These are phyloP conservation scores for Phytophthora meadii DNA, from an alignment of 352 stramenopile genomes.

Conservation along the genomic window DNA sequence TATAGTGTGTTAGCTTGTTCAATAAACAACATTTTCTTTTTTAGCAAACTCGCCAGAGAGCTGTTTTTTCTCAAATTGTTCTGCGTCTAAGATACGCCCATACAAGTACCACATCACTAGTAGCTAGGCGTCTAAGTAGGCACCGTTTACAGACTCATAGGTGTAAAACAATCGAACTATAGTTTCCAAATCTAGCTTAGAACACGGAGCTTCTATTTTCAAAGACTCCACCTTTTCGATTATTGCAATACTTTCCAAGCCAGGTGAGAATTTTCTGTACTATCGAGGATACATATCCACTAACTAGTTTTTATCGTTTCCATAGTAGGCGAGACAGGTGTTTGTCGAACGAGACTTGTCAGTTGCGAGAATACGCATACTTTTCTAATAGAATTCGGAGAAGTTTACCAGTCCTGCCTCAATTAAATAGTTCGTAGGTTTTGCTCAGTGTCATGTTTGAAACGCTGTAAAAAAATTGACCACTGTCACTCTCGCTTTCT, in stretches of 20 bases:
- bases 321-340: constrained; percentile 1
- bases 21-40: no score
- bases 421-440: no score
- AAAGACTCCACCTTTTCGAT: background rate
- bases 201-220: background rate
- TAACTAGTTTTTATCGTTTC: background rate
- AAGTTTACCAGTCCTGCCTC: no score
- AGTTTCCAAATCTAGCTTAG: background rate
- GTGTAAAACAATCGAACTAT: background rate
- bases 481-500: no score
- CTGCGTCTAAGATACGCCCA: background rate
- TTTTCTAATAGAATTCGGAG: no score
- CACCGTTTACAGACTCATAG: background rate
- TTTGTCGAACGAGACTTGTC: background rate
- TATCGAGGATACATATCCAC: background rate
- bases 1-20: no score
- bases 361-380: no score
- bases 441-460: no score
- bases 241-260: background rate
- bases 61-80: background rate
- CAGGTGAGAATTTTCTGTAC: background rate
- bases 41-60: no score
- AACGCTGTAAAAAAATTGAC: no score
- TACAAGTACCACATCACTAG: background rate
- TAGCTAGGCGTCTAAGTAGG: background rate